A percentile compares a stretch with the other conserved stretches of the same genome.
These are phyloP conservation scores for Cutaneotrichosporon cavernicola DNA, from an alignment of 1,284 basidiomycete species.

Conservation along the genomic window DNA sequence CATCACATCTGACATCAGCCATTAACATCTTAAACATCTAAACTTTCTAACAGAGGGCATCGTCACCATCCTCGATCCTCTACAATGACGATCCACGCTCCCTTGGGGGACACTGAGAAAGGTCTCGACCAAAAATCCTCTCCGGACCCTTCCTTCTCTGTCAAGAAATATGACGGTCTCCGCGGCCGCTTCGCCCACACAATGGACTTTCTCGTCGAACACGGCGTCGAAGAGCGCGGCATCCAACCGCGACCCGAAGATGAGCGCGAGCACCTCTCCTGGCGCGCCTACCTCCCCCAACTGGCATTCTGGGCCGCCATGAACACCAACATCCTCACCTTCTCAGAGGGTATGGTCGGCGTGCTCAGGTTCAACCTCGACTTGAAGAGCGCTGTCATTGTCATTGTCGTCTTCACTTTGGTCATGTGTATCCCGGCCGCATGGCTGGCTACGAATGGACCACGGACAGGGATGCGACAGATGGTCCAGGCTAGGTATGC, in stretches of 20 bases:
- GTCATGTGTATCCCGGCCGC: slow-evolving; percentile 39
- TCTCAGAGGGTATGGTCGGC: slow-evolving; percentile 49
- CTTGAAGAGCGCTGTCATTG: slow-evolving; percentile 34
- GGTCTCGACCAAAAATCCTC: not conserved
- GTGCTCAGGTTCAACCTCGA: slow-evolving; percentile 44
- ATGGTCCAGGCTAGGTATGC: slow-evolving; percentile 77
- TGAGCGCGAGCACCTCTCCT: slow-evolving; percentile 19
- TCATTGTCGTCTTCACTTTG: slow-evolving; percentile 41
- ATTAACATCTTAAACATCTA: too few species aligned
- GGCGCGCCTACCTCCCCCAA: slow-evolving; percentile 44
- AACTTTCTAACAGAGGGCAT: too few species aligned
- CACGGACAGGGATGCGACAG: slow-evolving; percentile 79
- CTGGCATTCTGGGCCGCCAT: slow-evolving; percentile 48
- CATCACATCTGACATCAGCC: too few species aligned
- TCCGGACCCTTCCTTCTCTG: not conserved
- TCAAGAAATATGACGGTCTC: slow-evolving; percentile 7
- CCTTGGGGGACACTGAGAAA: slow-evolving; percentile 5
- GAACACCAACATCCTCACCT: slow-evolving; percentile 51
- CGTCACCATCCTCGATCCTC: not conserved
- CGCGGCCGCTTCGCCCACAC: slow-evolving; percentile 12
- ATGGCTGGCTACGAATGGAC: slow-evolving; percentile 70
- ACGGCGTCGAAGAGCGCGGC: slow-evolving; percentile 50
- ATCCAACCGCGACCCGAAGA: slow-evolving; percentile 47
- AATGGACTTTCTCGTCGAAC: slow-evolving; percentile 43
- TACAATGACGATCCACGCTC: not conserved